Conservation (phyloP, 345 rosid species). For the Geranium rotundifolium region DNA sequence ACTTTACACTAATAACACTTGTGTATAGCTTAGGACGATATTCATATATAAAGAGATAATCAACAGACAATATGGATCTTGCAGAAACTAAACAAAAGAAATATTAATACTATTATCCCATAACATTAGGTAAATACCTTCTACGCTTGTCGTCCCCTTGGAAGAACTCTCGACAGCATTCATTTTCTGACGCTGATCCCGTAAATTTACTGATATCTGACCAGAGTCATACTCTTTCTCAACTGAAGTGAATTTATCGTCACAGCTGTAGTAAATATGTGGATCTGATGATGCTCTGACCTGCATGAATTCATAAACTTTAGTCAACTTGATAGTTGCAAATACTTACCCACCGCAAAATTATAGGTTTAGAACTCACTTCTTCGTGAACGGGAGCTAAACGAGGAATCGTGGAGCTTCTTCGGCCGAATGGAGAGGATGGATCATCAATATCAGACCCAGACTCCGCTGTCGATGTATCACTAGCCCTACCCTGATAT, state of each 20-base stretch:
- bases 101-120: background rate
- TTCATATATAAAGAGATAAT: too few relatives aligned
- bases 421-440: slow-evolving; percentile 31
- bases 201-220: slow-evolving; percentile 19
- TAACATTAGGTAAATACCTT: slow-evolving; percentile 21
- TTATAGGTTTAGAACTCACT: slow-evolving; percentile 31
- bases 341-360: background rate
- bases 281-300: slow-evolving; percentile 37
- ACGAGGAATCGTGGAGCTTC: slow-evolving; percentile 28
- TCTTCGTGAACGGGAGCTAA: slow-evolving; percentile 48
- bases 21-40: background rate
- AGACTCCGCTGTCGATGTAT: slow-evolving; percentile 42
- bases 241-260: slow-evolving; percentile 32
- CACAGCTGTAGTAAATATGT: slow-evolving; percentile 58
- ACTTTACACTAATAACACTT: background rate
- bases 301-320: slow-evolving; percentile 24
- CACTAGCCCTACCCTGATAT: slow-evolving; percentile 43
- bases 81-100: background rate
- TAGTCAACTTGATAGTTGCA: background rate
- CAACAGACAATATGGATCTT: background rate
- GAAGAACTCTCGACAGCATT: slow-evolving; percentile 10
- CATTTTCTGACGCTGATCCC: slow-evolving; percentile 15
- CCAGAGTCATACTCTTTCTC: slow-evolving; percentile 27
- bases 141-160: slow-evolving; percentile 14
- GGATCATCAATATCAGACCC: slow-evolving; percentile 54